Conservation (phyloP, 2,329 filamentous ascomycete genomes). For the Phyllosticta citribraziliensis region DNA sequence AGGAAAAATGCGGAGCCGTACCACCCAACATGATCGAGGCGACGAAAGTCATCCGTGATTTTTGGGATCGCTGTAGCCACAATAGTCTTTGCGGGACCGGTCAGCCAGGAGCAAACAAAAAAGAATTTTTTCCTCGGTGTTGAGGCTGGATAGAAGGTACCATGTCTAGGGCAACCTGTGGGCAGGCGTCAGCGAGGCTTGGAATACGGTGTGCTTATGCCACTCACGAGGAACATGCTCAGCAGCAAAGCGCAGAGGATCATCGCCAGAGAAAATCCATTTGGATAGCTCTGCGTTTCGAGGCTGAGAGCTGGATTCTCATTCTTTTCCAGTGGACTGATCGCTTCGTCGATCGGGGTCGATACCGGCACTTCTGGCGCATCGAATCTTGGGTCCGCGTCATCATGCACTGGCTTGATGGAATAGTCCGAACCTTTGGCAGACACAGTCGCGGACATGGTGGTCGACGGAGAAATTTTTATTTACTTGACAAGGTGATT, state of each 20-base stretch:
- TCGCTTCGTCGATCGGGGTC: too few species aligned
- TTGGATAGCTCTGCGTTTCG: background rate
- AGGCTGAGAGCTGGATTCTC: background rate
- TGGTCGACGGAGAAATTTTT: too few species aligned
- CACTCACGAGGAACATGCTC: background rate
- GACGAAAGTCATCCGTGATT: conserved; percentile 21
- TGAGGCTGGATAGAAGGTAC: background rate
- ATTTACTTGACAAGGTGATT: too few species aligned
- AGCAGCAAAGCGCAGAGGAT: background rate
- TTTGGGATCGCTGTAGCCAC: conserved; percentile 20
- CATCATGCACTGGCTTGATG: too few species aligned
- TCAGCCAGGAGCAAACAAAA: conserved; percentile 16
- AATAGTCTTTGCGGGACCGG: conserved; percentile 15
- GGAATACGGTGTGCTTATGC: background rate
- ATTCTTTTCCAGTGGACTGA: background rate
- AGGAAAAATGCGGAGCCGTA: conserved; percentile 34
- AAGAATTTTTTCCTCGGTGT: background rate
- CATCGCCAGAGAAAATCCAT: background rate
- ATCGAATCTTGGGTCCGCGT: too few species aligned
- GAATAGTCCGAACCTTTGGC: too few species aligned
- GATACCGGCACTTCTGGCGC: too few species aligned
- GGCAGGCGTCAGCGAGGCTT: background rate
- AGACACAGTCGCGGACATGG: too few species aligned
- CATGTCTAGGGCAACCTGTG: background rate
- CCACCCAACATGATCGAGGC: conserved; percentile 25